Evolutionary conservation across 176 grass and related monocot species (phyloP).

Genomic region (Zoysia pacifica): DNA sequence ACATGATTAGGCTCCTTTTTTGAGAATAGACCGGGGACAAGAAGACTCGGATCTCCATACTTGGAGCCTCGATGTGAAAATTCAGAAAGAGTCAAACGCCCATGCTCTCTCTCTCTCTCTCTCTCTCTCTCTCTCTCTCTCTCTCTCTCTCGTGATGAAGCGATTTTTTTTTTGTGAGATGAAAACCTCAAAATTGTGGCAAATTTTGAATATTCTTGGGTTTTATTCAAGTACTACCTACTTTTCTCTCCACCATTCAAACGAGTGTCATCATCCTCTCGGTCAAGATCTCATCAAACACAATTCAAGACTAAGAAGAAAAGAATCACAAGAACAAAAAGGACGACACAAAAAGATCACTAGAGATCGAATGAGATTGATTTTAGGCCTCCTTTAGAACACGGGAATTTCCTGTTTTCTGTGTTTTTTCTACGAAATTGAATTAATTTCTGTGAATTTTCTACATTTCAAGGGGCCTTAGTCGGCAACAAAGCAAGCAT

Average conservation of each 20-base stretch:
- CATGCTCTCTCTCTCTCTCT: not conserved
- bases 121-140: not conserved
- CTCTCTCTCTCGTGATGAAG: slow-evolving; percentile 25
- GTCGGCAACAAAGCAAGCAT: no score
- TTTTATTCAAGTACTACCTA: not conserved
- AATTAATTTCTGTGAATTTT: no score
- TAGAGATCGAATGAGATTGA: slow-evolving; percentile 39
- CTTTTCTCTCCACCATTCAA: not conserved
- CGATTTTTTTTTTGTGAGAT: not conserved
- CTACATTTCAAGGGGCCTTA: no score
- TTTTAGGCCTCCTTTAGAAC: no score
- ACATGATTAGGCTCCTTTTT: slow-evolving; percentile 7
- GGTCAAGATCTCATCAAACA: not conserved
- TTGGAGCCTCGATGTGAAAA: slow-evolving; percentile 10
- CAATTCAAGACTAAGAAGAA: slow-evolving; percentile 17
- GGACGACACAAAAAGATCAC: slow-evolving; percentile 32
- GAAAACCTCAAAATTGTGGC: not conserved
- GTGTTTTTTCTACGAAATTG: no score
- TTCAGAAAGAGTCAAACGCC: not conserved
- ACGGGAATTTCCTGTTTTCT: no score
- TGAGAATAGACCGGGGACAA: not conserved
- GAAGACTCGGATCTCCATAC: slow-evolving; percentile 30
- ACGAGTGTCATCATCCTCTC: not conserved
- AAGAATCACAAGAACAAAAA: slow-evolving; percentile 8
- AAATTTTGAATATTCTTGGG: not conserved